Base-by-base conservation (phyloP, 73 alveolate genomes). In the Paramecium bursaria region DNA sequence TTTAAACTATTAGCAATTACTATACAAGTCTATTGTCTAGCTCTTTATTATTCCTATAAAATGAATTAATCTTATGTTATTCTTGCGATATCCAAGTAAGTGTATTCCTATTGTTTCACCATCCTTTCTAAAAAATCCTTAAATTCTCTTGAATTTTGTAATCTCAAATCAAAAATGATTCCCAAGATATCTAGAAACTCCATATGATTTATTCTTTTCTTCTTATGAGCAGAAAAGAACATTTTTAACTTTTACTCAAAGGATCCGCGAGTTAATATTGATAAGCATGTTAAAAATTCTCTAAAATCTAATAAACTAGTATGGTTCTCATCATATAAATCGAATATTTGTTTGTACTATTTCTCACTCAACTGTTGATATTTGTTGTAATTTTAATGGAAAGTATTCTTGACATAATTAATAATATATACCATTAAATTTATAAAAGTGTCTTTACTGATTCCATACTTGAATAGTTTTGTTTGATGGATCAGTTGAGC, bases 181-280 rank as follows among this genome's bases (percentile, higher is more conserved):
- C n/a, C n/a, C n/a, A n/a, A n/a, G n/a, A n/a, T n/a, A n/a, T n/a
- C n/a, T n/a, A n/a, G n/a, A 39, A 39, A 39, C 49, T 39, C 5
- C 11, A 7, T 39, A 7, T 39, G 49, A 11, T 5, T 39, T 39
- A 39, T 7, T 39, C 11, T 11, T 39, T 39, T 5, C 49, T 39
- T 39, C 11, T 39, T 7, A 42, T 67, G 82, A 13, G 82, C 53
- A n/a, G 82, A 25, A 27, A 67, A 67, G 50, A 67, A 67, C 82
- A 67, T 67, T 23, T 67, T 67, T n/a, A 67, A 67, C 22, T 42
- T 67, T 67, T 67, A 39, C 17, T 67, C 82, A 67, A 67, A 67
- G 1, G 60, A 33, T 15, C 82, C 82, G 33, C 82, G 33, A 15
- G 44, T 21, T 7, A 67, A 19, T 1, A 67, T 39, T 39, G 60